Conservation (phyloP, 2,329 filamentous ascomycete species). For the Alternaria consortialis region DNA sequence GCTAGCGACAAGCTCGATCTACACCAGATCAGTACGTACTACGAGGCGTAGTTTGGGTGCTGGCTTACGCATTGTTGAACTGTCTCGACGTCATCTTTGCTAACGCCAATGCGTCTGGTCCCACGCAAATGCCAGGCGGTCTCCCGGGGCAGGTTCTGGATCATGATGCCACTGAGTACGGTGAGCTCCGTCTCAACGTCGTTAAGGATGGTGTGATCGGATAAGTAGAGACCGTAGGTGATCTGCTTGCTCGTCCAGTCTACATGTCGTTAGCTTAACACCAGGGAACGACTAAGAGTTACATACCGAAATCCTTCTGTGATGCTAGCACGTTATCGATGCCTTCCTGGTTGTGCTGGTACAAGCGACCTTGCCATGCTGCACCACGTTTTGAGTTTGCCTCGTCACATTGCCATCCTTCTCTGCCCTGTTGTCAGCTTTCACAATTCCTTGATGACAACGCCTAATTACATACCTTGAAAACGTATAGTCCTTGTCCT, state of each 20-base stretch:
- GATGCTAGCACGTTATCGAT: slow-evolving; percentile 54
- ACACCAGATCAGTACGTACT: slow-evolving; percentile 11
- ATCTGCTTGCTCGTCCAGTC: slow-evolving; percentile 64
- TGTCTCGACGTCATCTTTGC: slow-evolving; percentile 55
- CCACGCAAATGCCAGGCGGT: slow-evolving; percentile 66
- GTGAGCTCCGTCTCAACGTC: slow-evolving; percentile 65
- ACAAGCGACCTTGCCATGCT: slow-evolving; percentile 66
- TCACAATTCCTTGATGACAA: neutral
- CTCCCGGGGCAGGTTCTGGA: slow-evolving; percentile 63
- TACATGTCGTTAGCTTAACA: slow-evolving; percentile 13
- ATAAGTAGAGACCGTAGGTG: slow-evolving; percentile 67
- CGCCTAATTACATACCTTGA: slow-evolving; percentile 52
- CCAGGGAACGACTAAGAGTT: neutral
- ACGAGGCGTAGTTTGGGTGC: neutral
- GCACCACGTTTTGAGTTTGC: slow-evolving; percentile 63
- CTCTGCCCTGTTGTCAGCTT: slow-evolving; percentile 38
- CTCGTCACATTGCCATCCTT: slow-evolving; percentile 67
- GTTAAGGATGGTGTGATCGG: slow-evolving; percentile 64
- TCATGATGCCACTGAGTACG: slow-evolving; percentile 65
- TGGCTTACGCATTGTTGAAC: slow-evolving; percentile 53
- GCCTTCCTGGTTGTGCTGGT: slow-evolving; percentile 59
- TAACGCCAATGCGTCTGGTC: slow-evolving; percentile 59
- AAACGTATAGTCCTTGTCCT: slow-evolving; percentile 66
- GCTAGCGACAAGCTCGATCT: slow-evolving; percentile 44
- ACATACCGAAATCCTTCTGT: slow-evolving; percentile 57